These are phyloP conservation scores for Saccharomycopsis sp. DNA, from an alignment of 805 yeast genomes.

Conservation along the genomic window DNA sequence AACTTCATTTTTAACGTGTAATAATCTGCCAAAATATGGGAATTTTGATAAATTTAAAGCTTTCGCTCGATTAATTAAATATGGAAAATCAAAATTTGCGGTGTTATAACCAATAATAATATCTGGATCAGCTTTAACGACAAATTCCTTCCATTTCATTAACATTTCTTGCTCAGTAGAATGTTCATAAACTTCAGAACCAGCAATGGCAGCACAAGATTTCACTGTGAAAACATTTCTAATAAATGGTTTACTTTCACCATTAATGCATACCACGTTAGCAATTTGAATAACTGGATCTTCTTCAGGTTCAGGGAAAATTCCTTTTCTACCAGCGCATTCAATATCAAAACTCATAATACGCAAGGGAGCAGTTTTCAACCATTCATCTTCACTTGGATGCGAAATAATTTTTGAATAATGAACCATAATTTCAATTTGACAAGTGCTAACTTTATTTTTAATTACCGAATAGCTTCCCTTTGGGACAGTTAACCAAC, in stretches of 20 bases:
- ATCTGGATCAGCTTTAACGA: slow-evolving; percentile 84
- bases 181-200: slow-evolving; percentile 78
- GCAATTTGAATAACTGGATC: slow-evolving; percentile 98
- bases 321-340: slow-evolving; percentile 96
- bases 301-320: slow-evolving; percentile 88
- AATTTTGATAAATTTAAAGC: slow-evolving; percentile 59
- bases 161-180: slow-evolving; percentile 77
- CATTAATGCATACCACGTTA: slow-evolving; percentile 79
- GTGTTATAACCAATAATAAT: slow-evolving; percentile 95
- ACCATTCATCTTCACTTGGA: slow-evolving; percentile 89
- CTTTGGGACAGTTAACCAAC: slow-evolving; percentile 88
- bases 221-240: slow-evolving; percentile 92
- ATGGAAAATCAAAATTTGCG: slow-evolving; percentile 92
- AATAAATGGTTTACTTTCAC: slow-evolving; percentile 82
- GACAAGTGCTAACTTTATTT: slow-evolving; percentile 63
- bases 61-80: slow-evolving; percentile 77
- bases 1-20: slow-evolving; percentile 61
- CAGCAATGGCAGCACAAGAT: slow-evolving; percentile 88
- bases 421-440: slow-evolving; percentile 70
- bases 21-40: slow-evolving; percentile 82
- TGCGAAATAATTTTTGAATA: slow-evolving; percentile 69
- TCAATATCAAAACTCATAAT: slow-evolving; percentile 94
- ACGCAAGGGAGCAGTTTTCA: slow-evolving; percentile 87
- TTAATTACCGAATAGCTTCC: slow-evolving; percentile 51
- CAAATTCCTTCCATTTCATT: slow-evolving; percentile 77